These are phyloP conservation scores for Calonectria hongkongensis DNA, from an alignment of 2,329 filamentous ascomycete genomes.

Conservation along the genomic window DNA sequence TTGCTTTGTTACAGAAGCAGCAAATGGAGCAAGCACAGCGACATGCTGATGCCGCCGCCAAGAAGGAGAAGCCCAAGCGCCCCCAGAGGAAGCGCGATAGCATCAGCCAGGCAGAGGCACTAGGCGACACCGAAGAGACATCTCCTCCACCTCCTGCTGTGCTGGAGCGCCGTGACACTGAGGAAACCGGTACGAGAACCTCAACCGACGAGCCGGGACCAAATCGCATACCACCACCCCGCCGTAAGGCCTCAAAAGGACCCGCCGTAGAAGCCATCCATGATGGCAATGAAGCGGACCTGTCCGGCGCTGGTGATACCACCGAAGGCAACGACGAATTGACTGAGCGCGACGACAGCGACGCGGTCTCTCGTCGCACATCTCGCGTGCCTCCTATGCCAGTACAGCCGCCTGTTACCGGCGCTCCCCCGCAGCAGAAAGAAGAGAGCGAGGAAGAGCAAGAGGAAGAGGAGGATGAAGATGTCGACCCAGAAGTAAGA, in stretches of 20 bases:
- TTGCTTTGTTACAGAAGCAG: constrained; percentile 94
- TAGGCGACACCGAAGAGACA: constrained; percentile 56
- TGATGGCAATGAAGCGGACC: constrained; percentile 79
- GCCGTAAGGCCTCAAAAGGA: constrained; percentile 72
- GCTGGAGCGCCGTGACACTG: constrained; percentile 69
- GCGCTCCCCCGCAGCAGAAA: constrained; percentile 52
- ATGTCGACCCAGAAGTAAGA: constrained; percentile 89
- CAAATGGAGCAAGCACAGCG: constrained; percentile 92
- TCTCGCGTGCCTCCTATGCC: constrained; percentile 62
- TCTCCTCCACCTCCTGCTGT: constrained; percentile 52
- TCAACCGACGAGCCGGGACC: constrained; percentile 69
- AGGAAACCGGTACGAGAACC: constrained; percentile 67
- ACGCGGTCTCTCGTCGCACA: constrained; percentile 71
- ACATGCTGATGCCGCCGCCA: constrained; percentile 84
- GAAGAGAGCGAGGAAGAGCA: constrained; percentile 78
- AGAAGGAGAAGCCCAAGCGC: constrained; percentile 92
- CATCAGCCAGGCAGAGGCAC: constrained; percentile 54
- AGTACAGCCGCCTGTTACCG: constrained; percentile 47
- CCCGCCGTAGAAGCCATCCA: constrained; percentile 65
- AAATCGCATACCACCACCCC: constrained; percentile 64
- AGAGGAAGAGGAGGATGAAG: constrained; percentile 85
- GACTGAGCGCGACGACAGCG: constrained; percentile 84
- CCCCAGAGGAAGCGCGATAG: constrained; percentile 80
- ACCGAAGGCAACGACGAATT: constrained; percentile 77
- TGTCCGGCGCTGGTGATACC: constrained; percentile 79